Evolutionary conservation across 1,139 yeast species (phyloP), one percentile per base, ranked within the genome.

Genomic region (Lodderomyces elongisporus): DNA sequence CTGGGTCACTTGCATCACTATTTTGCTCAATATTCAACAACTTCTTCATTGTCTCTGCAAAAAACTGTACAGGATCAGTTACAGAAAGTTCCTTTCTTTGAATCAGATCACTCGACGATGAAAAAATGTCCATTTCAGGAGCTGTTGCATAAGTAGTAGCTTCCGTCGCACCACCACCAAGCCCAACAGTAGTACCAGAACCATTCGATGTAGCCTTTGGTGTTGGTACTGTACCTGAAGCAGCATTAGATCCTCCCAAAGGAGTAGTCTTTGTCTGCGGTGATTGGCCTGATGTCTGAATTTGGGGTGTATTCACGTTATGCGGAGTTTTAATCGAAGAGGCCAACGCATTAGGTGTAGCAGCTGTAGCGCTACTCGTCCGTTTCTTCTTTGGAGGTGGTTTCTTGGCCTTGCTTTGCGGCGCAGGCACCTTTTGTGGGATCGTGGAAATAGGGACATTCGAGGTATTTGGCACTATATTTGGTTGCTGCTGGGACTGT

Each of bases 21-120:
- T 29, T 14, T 28, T 33, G 36, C 16, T 66, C 70, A 30, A 75
- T 46, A 30, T 69, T 74, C 38, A 75, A 55, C 26, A 73, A 55
- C 46, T 75, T 75, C 8, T 75, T 66, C 39, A 75, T 56, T 1
- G 79, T 64, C 0, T 77, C 70, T 34, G 68, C 58, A 48, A 75
- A 71, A 49, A 72, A 75, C 39, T 59, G 58, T 34, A 69, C 67
- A 0, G 79, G 75, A 44, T 75, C 74, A 17, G 51, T 45, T 32
- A 51, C 51, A 1, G 74, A 68, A 34, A 74, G 58, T 32, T 70
- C 75, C 33, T 75, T 60, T 36, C 81, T 54, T 41, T 58, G 66
- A 24, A 62, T 58, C 39, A 62, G 54, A 42, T 67, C 71, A 37
- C 63, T 69, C 2, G 51, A 52, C 31, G 46, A 41, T 17, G 48